Conservation (phyloP, 148 eudicot species). For the Nepenthes gracilis region DNA sequence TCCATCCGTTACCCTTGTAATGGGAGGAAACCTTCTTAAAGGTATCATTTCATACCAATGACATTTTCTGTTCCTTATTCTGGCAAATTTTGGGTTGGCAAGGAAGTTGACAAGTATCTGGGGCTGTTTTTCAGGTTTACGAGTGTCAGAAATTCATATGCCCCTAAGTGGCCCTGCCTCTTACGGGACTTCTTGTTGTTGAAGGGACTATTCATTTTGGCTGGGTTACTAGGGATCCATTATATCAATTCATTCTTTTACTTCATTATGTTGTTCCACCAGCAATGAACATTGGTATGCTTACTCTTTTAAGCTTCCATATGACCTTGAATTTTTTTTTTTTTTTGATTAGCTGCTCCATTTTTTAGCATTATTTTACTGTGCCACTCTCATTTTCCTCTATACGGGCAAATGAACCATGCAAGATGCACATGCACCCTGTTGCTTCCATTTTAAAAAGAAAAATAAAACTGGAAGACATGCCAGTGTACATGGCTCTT, state of each 20-base stretch:
- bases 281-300: conserved; percentile 45
- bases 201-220: conserved; percentile 41
- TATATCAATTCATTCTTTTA: conserved; percentile 61
- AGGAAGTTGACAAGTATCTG: not conserved
- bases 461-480: too few species aligned
- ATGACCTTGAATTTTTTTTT: not conserved
- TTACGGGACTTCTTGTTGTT: conserved; percentile 45
- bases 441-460: too few species aligned
- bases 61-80: not conserved
- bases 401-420: not conserved
- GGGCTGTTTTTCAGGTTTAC: conserved; percentile 29
- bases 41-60: conserved; percentile 20
- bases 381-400: not conserved
- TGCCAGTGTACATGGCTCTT: too few species aligned
- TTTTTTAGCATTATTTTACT: too few species aligned
- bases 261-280: conserved; percentile 84
- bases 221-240: conserved; percentile 38
- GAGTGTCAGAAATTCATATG: conserved; percentile 34
- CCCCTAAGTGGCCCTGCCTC: conserved; percentile 45
- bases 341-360: not conserved
- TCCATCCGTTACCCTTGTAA: conserved; percentile 53
- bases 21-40: conserved; percentile 80
- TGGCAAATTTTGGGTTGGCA: not conserved
- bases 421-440: too few species aligned
- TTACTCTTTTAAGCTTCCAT: not conserved